These are phyloP conservation scores for Psilocybe sp. DNA, from an alignment of 768 basidiomycete genomes.

Conservation along the genomic window DNA sequence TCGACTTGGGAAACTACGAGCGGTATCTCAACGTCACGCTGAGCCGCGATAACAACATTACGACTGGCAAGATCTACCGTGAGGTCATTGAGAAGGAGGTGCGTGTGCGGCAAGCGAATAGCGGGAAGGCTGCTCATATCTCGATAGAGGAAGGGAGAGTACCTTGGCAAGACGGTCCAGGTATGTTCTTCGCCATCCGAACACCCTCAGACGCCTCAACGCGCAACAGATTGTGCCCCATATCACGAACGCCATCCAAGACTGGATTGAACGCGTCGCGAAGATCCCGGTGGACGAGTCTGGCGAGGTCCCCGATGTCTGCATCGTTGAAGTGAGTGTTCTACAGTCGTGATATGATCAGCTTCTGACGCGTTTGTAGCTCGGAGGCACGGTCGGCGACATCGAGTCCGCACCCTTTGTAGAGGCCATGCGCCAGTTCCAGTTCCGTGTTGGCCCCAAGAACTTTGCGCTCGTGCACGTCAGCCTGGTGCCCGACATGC, in stretches of 20 bases:
- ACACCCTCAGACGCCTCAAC: background rate
- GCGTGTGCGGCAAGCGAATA: conserved; percentile 18
- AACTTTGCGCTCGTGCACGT: conserved; percentile 98
- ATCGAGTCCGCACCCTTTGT: conserved; percentile 98
- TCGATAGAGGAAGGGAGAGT: conserved; percentile 74
- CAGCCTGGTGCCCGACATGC: conserved; percentile 97
- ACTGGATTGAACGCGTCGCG: conserved; percentile 96
- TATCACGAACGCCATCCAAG: conserved; percentile 94
- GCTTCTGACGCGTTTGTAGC: conserved; percentile 41
- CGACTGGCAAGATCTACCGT: conserved; percentile 96
- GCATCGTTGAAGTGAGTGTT: conserved; percentile 83
- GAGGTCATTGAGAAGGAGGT: conserved; percentile 98
- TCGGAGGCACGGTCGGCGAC: conserved; percentile 97
- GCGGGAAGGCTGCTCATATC: background rate
- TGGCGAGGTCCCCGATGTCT: conserved; percentile 90
- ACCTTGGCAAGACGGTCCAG: conserved; percentile 96
- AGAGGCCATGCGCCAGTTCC: conserved; percentile 99
- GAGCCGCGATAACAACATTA: conserved; percentile 95
- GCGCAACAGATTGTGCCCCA: conserved; percentile 82
- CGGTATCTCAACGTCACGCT: conserved; percentile 95
- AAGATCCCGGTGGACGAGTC: conserved; percentile 94
- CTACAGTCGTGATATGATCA: background rate
- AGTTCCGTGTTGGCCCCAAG: conserved; percentile 94
- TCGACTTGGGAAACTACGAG: conserved; percentile 98
- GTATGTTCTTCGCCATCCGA: conserved; percentile 33